Conservation (phyloP, 352 stramenopile species). For the Phytophthora hybrid region DNA sequence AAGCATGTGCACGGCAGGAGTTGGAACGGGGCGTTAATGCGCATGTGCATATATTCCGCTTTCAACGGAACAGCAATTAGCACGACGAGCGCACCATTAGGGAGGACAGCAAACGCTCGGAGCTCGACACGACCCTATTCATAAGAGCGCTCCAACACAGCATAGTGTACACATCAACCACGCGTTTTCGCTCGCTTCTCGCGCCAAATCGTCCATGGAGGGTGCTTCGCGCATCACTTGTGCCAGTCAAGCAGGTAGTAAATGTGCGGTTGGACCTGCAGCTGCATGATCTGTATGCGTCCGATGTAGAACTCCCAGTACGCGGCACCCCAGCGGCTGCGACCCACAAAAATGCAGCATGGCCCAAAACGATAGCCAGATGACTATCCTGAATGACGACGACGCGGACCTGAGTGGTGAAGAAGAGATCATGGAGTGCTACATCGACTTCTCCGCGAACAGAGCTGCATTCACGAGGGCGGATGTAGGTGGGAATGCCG, state of each 20-base stretch:
- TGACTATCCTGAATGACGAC: constrained; percentile 25
- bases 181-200: constrained; percentile 82
- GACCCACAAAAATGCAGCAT: constrained; percentile 85
- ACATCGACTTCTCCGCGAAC: constrained; percentile 61
- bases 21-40: constrained; percentile 88
- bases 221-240: constrained; percentile 46
- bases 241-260: constrained; percentile 59
- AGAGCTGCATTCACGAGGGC: constrained; percentile 29
- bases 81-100: constrained; percentile 84
- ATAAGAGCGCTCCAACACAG: constrained; percentile 72
- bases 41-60: constrained; percentile 90
- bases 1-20: constrained; percentile 87
- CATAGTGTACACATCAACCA: constrained; percentile 70
- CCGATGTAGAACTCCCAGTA: constrained; percentile 90
- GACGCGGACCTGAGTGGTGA: constrained; percentile 66
- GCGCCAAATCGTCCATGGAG: constrained; percentile 86
- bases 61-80: constrained; percentile 83
- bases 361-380: constrained; percentile 18
- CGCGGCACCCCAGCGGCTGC: constrained; percentile 73
- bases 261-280: constrained; percentile 70
- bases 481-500: constrained; percentile 52
- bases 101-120: constrained; percentile 79
- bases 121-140: constrained; percentile 74
- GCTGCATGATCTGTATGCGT: constrained; percentile 82
- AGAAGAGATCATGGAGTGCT: constrained; percentile 80